Conservation (phyloP, 169 alveolate genomes). For the Blepharisma undulans region DNA sequence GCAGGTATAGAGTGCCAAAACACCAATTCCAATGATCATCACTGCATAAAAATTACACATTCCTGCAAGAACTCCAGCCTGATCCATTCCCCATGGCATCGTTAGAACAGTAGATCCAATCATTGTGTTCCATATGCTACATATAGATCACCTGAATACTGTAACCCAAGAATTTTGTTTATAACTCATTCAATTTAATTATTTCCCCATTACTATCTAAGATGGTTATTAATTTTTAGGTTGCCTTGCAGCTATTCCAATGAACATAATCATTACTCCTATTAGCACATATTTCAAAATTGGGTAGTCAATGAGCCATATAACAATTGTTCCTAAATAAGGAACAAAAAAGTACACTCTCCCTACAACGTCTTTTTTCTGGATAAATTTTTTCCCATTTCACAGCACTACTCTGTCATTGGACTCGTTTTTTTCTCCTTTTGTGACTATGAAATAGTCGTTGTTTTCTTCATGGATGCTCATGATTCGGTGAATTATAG, state of each 20-base stretch:
- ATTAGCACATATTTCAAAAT: not conserved
- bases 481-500: not conserved
- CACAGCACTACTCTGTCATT: not conserved
- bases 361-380: not conserved
- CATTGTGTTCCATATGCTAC: conserved; percentile 39
- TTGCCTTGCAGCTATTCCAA: not conserved
- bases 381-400: not conserved
- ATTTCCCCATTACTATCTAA: not conserved
- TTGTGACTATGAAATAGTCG: not conserved
- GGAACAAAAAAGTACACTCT: not conserved
- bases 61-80: conserved; percentile 28
- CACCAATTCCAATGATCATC: not conserved
- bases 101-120: conserved; percentile 33
- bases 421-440: not conserved
- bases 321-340: not conserved
- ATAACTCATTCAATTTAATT: not conserved
- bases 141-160: not conserved
- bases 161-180: conserved; percentile 34
- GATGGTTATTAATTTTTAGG: not conserved
- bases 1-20: conserved; percentile 21
- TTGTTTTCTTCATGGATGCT: not conserved
- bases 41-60: not conserved
- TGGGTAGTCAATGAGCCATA: not conserved
- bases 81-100: conserved; percentile 39
- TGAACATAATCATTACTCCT: not conserved